phyloP scores from a whole-genome alignment of 306 rosid species.

The Cucumis hystrix region DNA sequence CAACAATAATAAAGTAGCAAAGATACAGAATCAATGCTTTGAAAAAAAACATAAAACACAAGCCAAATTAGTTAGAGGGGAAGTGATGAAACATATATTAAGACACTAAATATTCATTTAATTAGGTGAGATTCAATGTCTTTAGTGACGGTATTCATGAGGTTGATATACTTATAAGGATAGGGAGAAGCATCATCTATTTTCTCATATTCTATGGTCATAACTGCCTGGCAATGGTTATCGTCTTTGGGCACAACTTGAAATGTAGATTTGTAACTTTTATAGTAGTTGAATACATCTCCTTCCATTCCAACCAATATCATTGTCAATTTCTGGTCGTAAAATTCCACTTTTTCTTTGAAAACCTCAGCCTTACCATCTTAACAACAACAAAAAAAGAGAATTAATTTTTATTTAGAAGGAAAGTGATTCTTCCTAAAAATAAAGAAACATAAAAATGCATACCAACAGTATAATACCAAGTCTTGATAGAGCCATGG shows the following conservation, averaged over 20 bases:
- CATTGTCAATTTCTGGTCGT: not conserved
- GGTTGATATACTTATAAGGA: not conserved
- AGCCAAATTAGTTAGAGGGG: no score
- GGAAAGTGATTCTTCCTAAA: no score
- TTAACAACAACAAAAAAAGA: no score
- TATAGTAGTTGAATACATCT: not conserved
- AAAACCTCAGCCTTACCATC: not conserved
- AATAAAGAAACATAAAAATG: no score
- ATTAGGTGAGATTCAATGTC: not conserved
- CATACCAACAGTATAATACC: conserved; percentile 18
- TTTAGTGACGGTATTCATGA: not conserved
- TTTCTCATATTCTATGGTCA: not conserved
- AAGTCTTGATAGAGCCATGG: conserved; percentile 18
- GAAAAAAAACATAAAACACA: no score
- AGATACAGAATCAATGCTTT: no score
- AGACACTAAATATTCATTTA: no score
- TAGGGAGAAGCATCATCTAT: not conserved
- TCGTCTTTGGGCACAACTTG: not conserved
- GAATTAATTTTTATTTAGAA: no score
- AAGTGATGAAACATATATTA: no score
- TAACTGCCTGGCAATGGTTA: not conserved
- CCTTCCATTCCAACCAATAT: not conserved
- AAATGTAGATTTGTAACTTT: no score
- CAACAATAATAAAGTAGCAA: no score
- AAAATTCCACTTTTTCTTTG: not conserved